Conservation (phyloP, 2,329 filamentous ascomycete species). For the Penicillium polonicum region DNA sequence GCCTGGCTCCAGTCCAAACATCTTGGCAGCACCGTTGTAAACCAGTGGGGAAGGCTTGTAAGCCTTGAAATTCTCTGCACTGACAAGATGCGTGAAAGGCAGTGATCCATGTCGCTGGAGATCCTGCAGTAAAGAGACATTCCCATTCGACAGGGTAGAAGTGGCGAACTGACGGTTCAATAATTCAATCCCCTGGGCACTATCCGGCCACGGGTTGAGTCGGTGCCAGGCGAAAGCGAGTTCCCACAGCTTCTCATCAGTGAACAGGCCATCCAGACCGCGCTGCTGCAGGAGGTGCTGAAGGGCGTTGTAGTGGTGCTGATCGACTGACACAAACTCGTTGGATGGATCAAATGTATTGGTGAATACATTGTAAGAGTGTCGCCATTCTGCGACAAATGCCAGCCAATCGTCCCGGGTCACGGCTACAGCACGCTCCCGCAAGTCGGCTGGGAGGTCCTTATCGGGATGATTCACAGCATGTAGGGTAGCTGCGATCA, state of each 20-base stretch:
- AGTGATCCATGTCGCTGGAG: constrained; percentile 59
- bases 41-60: constrained; percentile 72
- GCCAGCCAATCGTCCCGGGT: constrained; percentile 58
- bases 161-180: constrained; percentile 60
- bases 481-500: constrained; percentile 52
- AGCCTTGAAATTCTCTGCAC: constrained; percentile 67
- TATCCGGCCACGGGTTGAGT: constrained; percentile 68
- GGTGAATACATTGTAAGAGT: constrained; percentile 63
- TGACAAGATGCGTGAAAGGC: constrained; percentile 62
- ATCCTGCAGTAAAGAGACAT: constrained; percentile 64
- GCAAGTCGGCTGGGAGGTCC: constrained; percentile 50
- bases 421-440: constrained; percentile 52
- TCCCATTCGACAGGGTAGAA: constrained; percentile 73
- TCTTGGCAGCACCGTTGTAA: constrained; percentile 66
- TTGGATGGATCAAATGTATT: constrained; percentile 37
- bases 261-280: constrained; percentile 59
- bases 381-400: constrained; percentile 71
- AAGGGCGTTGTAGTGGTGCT: constrained; percentile 67
- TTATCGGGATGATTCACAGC: constrained; percentile 49
- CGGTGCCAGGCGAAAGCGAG: constrained; percentile 69
- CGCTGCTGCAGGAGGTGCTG: constrained; percentile 57
- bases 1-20: constrained; percentile 55
- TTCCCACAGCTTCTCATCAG: constrained; percentile 60
- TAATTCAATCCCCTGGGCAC: constrained; percentile 53
- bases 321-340: constrained; percentile 68